Conservation (phyloP, 495 filamentous ascomycete genomes). For the Podospora comata region DNA sequence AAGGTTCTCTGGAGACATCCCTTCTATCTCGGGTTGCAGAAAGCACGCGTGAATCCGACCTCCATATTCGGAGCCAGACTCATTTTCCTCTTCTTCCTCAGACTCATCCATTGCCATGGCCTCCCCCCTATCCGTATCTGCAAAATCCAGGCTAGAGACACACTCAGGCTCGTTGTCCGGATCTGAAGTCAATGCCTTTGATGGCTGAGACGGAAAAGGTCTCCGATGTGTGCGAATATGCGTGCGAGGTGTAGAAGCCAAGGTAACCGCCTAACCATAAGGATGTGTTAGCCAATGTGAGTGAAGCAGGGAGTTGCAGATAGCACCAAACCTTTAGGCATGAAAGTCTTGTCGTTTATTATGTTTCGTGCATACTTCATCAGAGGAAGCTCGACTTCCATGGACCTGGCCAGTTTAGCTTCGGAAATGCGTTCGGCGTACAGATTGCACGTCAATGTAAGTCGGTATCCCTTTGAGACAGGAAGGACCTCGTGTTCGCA, state of each 20-base stretch:
- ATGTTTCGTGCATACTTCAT: neutral
- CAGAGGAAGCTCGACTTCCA: neutral
- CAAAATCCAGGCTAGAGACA: too few relatives aligned
- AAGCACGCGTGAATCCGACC: too few relatives aligned
- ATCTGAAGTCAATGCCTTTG: constrained; percentile 5
- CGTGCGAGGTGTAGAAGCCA: constrained; percentile 14
- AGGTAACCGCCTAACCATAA: constrained; percentile 10
- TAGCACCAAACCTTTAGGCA: constrained; percentile 6
- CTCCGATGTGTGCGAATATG: constrained; percentile 6
- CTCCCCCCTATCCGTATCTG: too few relatives aligned
- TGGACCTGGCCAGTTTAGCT: neutral
- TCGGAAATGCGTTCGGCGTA: constrained; percentile 24
- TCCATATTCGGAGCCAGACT: too few relatives aligned
- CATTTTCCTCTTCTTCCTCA: too few relatives aligned
- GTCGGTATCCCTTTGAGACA: constrained; percentile 50
- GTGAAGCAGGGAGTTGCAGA: neutral
- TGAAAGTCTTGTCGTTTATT: constrained; percentile 6
- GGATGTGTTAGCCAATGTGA: neutral
- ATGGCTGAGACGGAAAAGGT: neutral
- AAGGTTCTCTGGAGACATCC: too few relatives aligned
- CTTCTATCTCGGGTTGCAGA: too few relatives aligned
- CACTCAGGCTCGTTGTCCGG: neutral
- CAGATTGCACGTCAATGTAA: constrained; percentile 61
- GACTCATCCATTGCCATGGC: too few relatives aligned
- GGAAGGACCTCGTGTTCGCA: constrained; percentile 58